These are phyloP conservation scores for Marsdenia floribunda DNA, from an alignment of 257 asterid genomes.

Conservation along the genomic window DNA sequence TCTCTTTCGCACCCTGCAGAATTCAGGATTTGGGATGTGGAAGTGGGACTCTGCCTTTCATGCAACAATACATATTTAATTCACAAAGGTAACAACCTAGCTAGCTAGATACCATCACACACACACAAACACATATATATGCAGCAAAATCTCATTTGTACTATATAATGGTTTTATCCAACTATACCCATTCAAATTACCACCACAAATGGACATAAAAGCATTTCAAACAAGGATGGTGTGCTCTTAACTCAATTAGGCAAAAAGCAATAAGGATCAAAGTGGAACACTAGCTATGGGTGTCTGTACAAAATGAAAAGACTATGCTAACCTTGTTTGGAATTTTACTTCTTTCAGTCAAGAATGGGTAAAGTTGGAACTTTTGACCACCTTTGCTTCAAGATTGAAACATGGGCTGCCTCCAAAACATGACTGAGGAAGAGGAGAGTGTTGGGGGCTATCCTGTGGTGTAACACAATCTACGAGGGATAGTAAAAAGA, in stretches of 20 bases:
- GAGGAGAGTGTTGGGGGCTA: background rate
- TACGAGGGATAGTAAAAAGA: background rate
- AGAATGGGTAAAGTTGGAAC: slow-evolving; percentile 18
- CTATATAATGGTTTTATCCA: background rate
- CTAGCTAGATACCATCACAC: slow-evolving; percentile 3
- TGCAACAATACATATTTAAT: slow-evolving; percentile 36
- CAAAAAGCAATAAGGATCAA: slow-evolving; percentile 10
- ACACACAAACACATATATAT: background rate
- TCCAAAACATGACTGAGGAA: slow-evolving; percentile 12
- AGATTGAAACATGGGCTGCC: slow-evolving; percentile 12
- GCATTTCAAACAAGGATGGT: background rate
- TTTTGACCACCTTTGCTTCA: slow-evolving; percentile 24
- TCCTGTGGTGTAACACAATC: background rate
- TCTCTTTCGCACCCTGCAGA: slow-evolving; percentile 18
- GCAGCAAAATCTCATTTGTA: slow-evolving; percentile 10
- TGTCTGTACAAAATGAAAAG: slow-evolving; percentile 3
- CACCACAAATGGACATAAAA: background rate
- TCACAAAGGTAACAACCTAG: slow-evolving; percentile 10
- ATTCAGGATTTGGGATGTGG: slow-evolving; percentile 40
- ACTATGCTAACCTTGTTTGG: slow-evolving; percentile 10
- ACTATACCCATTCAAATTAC: background rate
- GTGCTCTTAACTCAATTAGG: slow-evolving; percentile 4
- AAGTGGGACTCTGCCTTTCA: slow-evolving; percentile 75
- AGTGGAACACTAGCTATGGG: slow-evolving; percentile 5
- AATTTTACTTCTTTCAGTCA: slow-evolving; percentile 14